Percentiles rank a stretch among this genome's conserved stretches.
These are phyloP conservation scores for Geranium brycei DNA, from an alignment of 345 rosid species.

Conservation along the genomic window DNA sequence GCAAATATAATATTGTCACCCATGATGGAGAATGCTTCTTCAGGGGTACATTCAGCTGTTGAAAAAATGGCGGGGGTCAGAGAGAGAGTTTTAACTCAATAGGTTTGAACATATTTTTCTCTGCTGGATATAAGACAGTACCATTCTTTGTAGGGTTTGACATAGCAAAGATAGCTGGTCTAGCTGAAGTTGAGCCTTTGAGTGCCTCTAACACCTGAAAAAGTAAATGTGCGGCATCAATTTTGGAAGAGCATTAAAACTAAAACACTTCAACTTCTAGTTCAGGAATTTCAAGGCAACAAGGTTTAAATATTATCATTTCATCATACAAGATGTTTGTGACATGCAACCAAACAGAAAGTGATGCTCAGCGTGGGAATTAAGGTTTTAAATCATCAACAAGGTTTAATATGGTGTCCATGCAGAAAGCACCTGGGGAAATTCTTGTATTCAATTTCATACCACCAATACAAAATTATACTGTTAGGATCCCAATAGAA, in stretches of 20 bases:
- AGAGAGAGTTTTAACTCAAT: background rate
- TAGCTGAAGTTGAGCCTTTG: constrained; percentile 82
- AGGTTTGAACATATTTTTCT: background rate
- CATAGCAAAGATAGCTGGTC: constrained; percentile 98
- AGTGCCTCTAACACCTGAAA: constrained; percentile 86
- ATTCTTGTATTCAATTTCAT: background rate
- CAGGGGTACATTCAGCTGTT: constrained; percentile 92
- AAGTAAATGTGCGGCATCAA: constrained; percentile 10
- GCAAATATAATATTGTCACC: constrained; percentile 91
- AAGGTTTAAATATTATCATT: background rate
- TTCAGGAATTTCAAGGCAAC: background rate
- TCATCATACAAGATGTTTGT: background rate
- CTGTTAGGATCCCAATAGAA: background rate
- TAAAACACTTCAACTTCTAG: background rate
- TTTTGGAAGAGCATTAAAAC: constrained; percentile 1
- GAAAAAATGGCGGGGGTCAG: background rate
- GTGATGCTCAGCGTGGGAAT: background rate
- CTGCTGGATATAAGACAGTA: constrained; percentile 12
- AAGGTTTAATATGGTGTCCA: background rate
- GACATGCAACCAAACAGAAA: background rate
- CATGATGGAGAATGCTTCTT: constrained; percentile 80
- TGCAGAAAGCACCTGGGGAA: background rate
- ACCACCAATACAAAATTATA: background rate
- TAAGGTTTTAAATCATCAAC: background rate
- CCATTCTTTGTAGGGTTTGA: constrained; percentile 96